These are phyloP conservation scores for Crotalaria pallida DNA, from an alignment of 306 rosid species.

Conservation along the genomic window DNA sequence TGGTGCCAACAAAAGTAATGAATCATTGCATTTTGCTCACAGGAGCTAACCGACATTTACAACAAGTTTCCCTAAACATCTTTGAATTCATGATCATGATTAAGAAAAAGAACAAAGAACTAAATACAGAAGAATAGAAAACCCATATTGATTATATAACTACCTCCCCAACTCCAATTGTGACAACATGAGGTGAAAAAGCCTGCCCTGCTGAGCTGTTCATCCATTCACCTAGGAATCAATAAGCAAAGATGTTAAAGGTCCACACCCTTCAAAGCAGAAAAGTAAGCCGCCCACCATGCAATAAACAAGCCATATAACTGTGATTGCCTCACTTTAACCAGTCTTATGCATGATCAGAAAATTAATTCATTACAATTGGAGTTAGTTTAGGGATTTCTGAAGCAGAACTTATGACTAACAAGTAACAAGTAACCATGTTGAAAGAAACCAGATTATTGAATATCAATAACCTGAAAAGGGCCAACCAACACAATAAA, in stretches of 20 bases:
- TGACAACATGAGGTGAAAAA: slow-evolving; percentile 87
- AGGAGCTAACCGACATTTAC: neutral
- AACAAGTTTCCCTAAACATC: neutral
- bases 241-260: slow-evolving; percentile 9
- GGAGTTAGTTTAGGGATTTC: neutral
- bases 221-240: slow-evolving; percentile 90
- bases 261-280: neutral
- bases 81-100: neutral
- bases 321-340: neutral
- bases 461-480: slow-evolving; percentile 3
- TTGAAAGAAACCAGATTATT: neutral
- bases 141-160: slow-evolving; percentile 1
- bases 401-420: slow-evolving; percentile 4
- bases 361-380: neutral
- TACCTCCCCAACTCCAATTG: slow-evolving; percentile 87
- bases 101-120: neutral
- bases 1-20: neutral
- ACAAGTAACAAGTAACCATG: neutral
- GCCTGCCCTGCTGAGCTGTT: slow-evolving; percentile 93
- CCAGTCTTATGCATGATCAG: neutral
- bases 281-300: neutral
- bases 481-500: neutral
- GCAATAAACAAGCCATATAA: no score
- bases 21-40: neutral
- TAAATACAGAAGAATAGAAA: neutral